A percentile compares a stretch with the other conserved stretches of the same genome.
phyloP scores from a whole-genome alignment of 1,284 basidiomycete species.

The Moniliophthora roreri region DNA sequence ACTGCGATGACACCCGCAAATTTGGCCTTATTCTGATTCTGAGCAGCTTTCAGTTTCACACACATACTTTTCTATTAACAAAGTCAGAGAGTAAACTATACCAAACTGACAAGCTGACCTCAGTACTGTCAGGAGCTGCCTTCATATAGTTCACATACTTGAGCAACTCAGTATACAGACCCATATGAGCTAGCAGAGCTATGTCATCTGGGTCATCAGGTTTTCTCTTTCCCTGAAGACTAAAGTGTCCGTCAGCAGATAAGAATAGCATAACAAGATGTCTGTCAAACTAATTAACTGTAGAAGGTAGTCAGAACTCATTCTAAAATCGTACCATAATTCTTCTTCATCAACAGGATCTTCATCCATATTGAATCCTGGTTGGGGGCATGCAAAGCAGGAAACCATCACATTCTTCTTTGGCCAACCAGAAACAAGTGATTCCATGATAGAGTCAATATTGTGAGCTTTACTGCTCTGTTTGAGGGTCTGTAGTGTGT shows the following conservation, averaged over 20 bases:
- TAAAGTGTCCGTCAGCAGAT: slow-evolving; percentile 18
- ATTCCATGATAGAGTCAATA: background rate
- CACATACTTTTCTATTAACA: slow-evolving; percentile 7
- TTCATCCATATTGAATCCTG: slow-evolving; percentile 13
- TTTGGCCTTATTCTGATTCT: slow-evolving; percentile 5
- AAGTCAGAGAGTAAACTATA: background rate
- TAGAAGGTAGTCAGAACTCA: background rate
- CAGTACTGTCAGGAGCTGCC: background rate
- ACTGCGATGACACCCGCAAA: slow-evolving; percentile 5
- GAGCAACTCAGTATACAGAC: slow-evolving; percentile 8
- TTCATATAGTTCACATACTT: slow-evolving; percentile 10
- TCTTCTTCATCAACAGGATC: background rate
- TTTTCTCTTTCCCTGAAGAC: slow-evolving; percentile 13
- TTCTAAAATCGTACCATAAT: background rate
- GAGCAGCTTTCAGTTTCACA: background rate
- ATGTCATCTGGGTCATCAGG: slow-evolving; percentile 17
- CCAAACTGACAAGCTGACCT: slow-evolving; percentile 4
- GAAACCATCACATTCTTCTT: slow-evolving; percentile 5
- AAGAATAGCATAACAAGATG: slow-evolving; percentile 13
- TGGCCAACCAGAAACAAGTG: slow-evolving; percentile 1
- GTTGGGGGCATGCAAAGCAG: slow-evolving; percentile 15
- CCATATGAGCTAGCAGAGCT: slow-evolving; percentile 7
- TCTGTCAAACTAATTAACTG: slow-evolving; percentile 1
- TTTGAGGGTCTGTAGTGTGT: slow-evolving; percentile 3
- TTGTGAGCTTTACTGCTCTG: slow-evolving; percentile 6